Evolutionary conservation across 108 stramenopile species (phyloP), one percentile per base, ranked within the genome.

Genomic region (Stephanodiscus minutulus): DNA sequence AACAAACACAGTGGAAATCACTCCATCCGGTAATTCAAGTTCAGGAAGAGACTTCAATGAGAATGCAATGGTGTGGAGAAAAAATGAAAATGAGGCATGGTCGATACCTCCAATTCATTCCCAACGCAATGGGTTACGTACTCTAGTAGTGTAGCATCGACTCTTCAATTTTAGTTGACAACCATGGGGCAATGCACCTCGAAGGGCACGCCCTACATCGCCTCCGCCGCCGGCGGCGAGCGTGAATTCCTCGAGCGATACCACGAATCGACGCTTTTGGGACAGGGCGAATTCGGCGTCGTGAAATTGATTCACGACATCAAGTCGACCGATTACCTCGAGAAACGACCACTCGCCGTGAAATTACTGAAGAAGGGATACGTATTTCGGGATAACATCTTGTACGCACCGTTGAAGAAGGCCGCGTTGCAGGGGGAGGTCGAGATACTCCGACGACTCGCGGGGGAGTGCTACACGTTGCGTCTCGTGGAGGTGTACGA

Each of bases 271-370:
- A 81, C 77, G 33, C 64, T 87, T 1, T 71, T 94, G 8, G 93
- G 93, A 0, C 76, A 88, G 67, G 93, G 93, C 8, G 88, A 91
- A 72, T 94, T 94, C 73, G 93, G 90, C 12, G 74, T 83, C 11
- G 93, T 94, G 27, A 91, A 87, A 53, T 44, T 94, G 62, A 86
- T 88, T 10, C 85, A 86, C 66, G 90, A 91, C 43, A 82, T 85
- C 46, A 61, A 18, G 6, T 44, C 70, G 0, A 63, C 58, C 46
- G 70, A 82, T 36, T 46, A 73, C 18, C 28, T 64, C 7, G 20
- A 9, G 12, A 47, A 80, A 2, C 53, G 66, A 25, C 76, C 89
- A 0, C 37, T 89, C 60, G 92, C 92, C 3, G 89, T 88, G 49
- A 94, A 94, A 54, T 66, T 71, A 31, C 44, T 91, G 48, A 76